Evolutionary conservation across 495 filamentous ascomycete species (phyloP), one percentile per base, ranked within the genome.

Genomic region (Achaetomiella virescens): DNA sequence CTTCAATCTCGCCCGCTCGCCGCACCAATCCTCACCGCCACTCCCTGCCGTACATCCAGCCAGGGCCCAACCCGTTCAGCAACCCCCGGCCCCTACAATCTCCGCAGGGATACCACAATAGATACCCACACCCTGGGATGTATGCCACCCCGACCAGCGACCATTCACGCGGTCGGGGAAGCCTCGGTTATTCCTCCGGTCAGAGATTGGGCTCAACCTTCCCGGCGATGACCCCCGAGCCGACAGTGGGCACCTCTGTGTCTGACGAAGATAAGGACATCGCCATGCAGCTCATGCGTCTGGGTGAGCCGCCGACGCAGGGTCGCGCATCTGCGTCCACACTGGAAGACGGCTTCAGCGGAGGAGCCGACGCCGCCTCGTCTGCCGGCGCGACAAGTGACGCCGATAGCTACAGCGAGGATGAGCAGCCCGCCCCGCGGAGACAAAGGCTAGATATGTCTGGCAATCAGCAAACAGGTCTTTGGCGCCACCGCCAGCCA

Each of bases 261-360:
- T 97, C 92, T 3, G 93, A 98, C 67, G 93, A 98, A 67, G 93
- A 98, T 67, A 93, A 97, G 66, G 95, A 98, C 72, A 93, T 96
- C 62, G 93, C 93, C 46, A 83, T 96, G 66, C 91, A 97, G 69
- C 78, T 98, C 60, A 97, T 98, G 82, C 86, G 90, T 57, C 78
- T 98, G 49, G 90, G 92, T n/a, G 89, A 95, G 65, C 84, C 89
- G 60, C 90, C 90, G 29, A 91, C 90, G 14, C 85, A 91, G 61
- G 89, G 88, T 42, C 88, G 91, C 64, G 90, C 90, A 4, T 97
- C 91, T 7, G 87, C 88, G n/a, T 96, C 93, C 6, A 95, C 93
- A 18, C 72, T 91, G 35, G 93, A 96, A 66, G 95, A 97, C 71
- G 88, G 87, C 8, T 83, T 95, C 59, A 95, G 90, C 67, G 89